Conservation (phyloP, 2,329 filamentous ascomycete species). For the Dothiorella sarmentorum region DNA sequence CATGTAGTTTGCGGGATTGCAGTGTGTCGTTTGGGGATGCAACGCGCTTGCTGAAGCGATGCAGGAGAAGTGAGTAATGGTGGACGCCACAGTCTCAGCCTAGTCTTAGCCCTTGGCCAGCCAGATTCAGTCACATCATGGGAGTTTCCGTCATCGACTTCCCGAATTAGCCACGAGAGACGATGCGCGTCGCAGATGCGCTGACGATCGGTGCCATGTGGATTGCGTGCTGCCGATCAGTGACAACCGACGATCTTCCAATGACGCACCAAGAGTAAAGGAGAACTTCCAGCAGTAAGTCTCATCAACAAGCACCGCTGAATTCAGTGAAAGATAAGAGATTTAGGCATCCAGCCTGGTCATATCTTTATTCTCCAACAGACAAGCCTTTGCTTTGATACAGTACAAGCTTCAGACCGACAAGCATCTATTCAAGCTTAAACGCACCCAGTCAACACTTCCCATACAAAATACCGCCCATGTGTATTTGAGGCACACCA, state of each 20-base stretch:
- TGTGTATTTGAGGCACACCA: no score
- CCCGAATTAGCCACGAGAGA: neutral
- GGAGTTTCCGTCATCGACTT: neutral
- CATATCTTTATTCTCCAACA: no score
- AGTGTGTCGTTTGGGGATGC: neutral
- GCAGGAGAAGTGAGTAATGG: constrained; percentile 2
- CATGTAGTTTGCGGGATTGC: neutral
- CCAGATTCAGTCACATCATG: no score
- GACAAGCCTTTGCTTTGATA: neutral
- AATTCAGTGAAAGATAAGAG: no score
- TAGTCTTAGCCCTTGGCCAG: neutral
- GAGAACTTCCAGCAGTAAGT: neutral
- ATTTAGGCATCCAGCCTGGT: neutral
- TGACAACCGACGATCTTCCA: no score
- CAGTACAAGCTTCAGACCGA: neutral
- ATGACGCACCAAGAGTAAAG: neutral
- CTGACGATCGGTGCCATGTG: neutral
- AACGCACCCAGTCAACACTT: neutral
- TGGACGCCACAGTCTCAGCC: constrained; percentile 4
- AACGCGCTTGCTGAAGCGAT: neutral
- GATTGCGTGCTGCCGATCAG: neutral
- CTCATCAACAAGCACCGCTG: no score
- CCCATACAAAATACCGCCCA: no score
- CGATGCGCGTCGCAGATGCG: neutral
- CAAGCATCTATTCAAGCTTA: constrained; percentile 12